Evolutionary conservation across 208 protist species (phyloP).

Genomic region (Trypanosoma congolense): DNA sequence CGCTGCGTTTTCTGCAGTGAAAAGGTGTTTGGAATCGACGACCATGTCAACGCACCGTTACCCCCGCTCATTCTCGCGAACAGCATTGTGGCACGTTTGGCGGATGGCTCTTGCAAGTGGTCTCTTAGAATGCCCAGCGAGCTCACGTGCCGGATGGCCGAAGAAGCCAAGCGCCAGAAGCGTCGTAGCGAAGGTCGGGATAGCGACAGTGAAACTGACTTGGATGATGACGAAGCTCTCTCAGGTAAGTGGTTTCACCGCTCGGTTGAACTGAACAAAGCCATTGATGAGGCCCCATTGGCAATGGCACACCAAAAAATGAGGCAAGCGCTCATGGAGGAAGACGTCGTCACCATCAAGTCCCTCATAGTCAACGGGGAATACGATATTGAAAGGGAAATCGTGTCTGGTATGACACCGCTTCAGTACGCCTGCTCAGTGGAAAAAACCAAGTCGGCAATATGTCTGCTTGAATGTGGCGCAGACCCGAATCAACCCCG

Average conservation of each 20-base stretch:
- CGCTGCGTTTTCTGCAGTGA: slow-evolving; percentile 71
- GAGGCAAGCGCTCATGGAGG: slow-evolving; percentile 40
- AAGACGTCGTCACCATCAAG: slow-evolving; percentile 45
- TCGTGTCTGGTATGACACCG: slow-evolving; percentile 77
- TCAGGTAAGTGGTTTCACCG: slow-evolving; percentile 81
- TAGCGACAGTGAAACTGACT: slow-evolving; percentile 84
- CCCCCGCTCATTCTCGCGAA: slow-evolving; percentile 72
- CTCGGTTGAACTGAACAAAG: slow-evolving; percentile 61
- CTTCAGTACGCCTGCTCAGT: slow-evolving; percentile 71
- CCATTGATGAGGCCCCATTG: slow-evolving; percentile 47
- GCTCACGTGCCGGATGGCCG: slow-evolving; percentile 21
- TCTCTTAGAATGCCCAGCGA: slow-evolving; percentile 49
- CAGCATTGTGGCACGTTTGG: slow-evolving; percentile 52
- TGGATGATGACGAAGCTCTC: slow-evolving; percentile 59
- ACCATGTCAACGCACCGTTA: slow-evolving; percentile 46
- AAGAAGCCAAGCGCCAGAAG: slow-evolving; percentile 37
- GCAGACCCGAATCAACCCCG: slow-evolving; percentile 69
- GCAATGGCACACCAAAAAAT: slow-evolving; percentile 60
- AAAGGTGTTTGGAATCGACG: slow-evolving; percentile 61
- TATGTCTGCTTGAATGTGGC: slow-evolving; percentile 58
- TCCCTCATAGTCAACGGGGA: slow-evolving; percentile 35
- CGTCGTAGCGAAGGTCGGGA: slow-evolving; percentile 63
- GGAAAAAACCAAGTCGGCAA: slow-evolving; percentile 47
- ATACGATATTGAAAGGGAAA: slow-evolving; percentile 45
- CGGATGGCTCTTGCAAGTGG: slow-evolving; percentile 48